These are phyloP conservation scores for Pittosporum tobira DNA, from an alignment of 129 eudicot species.

Conservation along the genomic window DNA sequence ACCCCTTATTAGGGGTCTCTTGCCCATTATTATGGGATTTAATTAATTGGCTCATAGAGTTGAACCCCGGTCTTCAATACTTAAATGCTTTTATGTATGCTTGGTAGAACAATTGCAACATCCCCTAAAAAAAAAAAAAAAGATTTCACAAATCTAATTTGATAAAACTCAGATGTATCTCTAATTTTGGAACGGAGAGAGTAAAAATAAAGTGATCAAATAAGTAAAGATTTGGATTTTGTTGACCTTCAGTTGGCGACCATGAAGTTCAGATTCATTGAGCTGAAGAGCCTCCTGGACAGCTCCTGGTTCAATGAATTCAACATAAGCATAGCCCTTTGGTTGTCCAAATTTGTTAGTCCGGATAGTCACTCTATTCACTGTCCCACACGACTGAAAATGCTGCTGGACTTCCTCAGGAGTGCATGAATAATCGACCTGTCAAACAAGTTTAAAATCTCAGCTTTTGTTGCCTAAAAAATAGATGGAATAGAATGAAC, in stretches of 20 bases:
- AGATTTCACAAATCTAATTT: too few relatives aligned
- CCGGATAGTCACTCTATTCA: constrained; percentile 45
- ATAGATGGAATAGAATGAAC: neutral
- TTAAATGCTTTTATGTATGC: too few relatives aligned
- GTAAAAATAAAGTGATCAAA: neutral
- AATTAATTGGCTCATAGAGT: too few relatives aligned
- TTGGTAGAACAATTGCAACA: too few relatives aligned
- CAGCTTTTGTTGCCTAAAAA: neutral
- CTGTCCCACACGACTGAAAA: constrained; percentile 53
- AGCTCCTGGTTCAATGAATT: constrained; percentile 45
- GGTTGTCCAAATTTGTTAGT: constrained; percentile 56
- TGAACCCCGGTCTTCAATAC: too few relatives aligned
- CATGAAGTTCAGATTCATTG: constrained; percentile 49
- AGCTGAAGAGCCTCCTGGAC: constrained; percentile 39
- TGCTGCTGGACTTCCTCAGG: constrained; percentile 56
- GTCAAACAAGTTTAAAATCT: neutral
- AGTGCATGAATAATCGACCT: constrained; percentile 55
- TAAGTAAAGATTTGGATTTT: neutral
- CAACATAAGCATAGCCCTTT: constrained; percentile 59
- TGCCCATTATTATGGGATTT: too few relatives aligned
- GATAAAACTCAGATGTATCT: too few relatives aligned
- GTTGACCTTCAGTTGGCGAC: constrained; percentile 53
- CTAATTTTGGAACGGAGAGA: too few relatives aligned
- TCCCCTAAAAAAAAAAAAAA: too few relatives aligned
- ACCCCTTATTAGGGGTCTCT: too few relatives aligned